Evolutionary conservation across 176 grass and related monocot species (phyloP).

Genomic region (Poa annua): DNA sequence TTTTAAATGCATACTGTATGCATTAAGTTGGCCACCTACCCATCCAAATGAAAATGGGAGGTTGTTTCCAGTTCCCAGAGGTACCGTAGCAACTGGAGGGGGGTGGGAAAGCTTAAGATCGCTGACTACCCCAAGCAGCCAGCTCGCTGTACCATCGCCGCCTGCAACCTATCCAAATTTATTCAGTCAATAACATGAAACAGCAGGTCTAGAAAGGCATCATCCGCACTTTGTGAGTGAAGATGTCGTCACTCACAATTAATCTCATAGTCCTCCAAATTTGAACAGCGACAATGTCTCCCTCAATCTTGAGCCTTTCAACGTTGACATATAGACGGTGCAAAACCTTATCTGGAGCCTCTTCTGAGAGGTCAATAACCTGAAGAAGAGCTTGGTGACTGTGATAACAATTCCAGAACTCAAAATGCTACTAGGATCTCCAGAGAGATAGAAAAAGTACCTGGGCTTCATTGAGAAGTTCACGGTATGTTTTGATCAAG

Average conservation of each 20-base stretch:
- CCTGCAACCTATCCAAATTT: conserved; percentile 81
- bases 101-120: conserved; percentile 80
- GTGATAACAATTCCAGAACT: conserved; percentile 31
- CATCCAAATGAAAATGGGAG: conserved; percentile 96
- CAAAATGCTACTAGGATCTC: conserved; percentile 1
- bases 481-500: conserved; percentile 75
- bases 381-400: conserved; percentile 40
- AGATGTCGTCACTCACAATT: conserved; percentile 69
- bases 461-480: conserved; percentile 80
- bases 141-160: conserved; percentile 94
- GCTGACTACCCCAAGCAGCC: conserved; percentile 90
- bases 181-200: conserved; percentile 31
- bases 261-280: conserved; percentile 76
- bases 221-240: conserved; percentile 14
- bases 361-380: conserved; percentile 91
- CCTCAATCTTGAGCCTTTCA: conserved; percentile 69
- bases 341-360: conserved; percentile 87
- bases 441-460: conserved; percentile 47
- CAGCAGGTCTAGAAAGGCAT: conserved; percentile 10
- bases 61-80: conserved; percentile 96
- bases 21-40: conserved; percentile 50
- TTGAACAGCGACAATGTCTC: conserved; percentile 57
- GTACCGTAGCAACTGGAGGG: conserved; percentile 85
- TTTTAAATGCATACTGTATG: conserved; percentile 12
- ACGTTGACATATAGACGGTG: conserved; percentile 80